Base-by-base conservation (phyloP, 2,329 filamentous ascomycete species). In the Ceratocystis huliohia region DNA sequence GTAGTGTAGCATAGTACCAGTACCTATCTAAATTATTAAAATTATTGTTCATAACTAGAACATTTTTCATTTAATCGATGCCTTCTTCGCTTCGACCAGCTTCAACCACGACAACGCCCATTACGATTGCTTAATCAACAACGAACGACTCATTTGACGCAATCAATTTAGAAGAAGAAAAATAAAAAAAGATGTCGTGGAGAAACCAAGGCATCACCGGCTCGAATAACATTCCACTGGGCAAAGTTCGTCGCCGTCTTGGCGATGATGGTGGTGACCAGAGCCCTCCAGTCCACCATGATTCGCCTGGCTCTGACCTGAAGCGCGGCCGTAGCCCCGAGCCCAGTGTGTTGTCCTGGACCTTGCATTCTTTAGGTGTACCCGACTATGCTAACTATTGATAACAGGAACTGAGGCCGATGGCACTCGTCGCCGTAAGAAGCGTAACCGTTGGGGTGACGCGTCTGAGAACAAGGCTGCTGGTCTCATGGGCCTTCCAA, bases 391-490 rank as follows among this genome's bases (percentile, higher is more conserved):
- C 48, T 53, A 53, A 53, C 22, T 25, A 25, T 22, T 25, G 25
- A 53, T 20, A 7, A 74, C 77, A 74, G 80, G 82, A 71, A 77
- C 80, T 69, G 82, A 83, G 68, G 75, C 76, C 63, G 92, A 96
- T 77, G 93, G 90, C 67, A 84, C 88, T 69, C 89, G 89, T 75
- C 88, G 88, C 73, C 90, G 94, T 76, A 96, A 96, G 86, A 97
- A 96, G 87, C 88, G 93, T 76, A 99, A 99, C 76, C 87, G 94
- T 75, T 99, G 94, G 94, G 94, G 94, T 71, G 93, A 97, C 77
- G 90, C 90, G 69, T 88, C 91, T 66, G 94, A 99, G 78, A 99
- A 99, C 80, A 99, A 99, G 82, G 94, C 94, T 68, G 94, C 94
- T 67, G 94, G 94, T 70, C 82, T 99, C 69, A 97, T 99, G 92